phyloP scores from a whole-genome alignment of 306 rosid species.

The Citrullus amarus region DNA sequence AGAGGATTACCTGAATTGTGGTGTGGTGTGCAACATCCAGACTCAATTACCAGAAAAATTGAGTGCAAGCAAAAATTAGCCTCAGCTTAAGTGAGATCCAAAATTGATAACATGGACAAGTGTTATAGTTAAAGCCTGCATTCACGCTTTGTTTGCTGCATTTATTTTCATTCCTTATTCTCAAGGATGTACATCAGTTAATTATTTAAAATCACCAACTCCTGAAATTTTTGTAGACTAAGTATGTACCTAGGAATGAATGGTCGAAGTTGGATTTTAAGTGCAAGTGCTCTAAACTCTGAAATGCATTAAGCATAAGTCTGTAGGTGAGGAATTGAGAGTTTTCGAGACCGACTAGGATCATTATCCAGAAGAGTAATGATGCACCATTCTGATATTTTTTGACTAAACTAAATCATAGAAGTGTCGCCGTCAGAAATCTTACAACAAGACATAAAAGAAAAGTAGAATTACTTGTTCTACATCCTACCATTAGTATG shows the following conservation, averaged over 20 bases:
- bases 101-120: not conserved
- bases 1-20: not conserved
- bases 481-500: not conserved
- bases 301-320: not conserved
- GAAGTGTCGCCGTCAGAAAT: not conserved
- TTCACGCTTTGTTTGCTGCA: not conserved
- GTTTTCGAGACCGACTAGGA: not conserved
- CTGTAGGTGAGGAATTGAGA: not conserved
- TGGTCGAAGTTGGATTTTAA: not conserved
- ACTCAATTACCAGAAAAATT: not conserved
- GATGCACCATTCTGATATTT: not conserved
- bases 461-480: not conserved
- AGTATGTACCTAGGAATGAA: not conserved
- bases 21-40: not conserved
- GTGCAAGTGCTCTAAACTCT: not conserved
- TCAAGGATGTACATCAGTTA: not conserved
- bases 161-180: not conserved
- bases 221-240: not conserved
- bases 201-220: not conserved
- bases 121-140: not conserved
- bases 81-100: not conserved
- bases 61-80: not conserved
- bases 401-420: not conserved
- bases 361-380: not conserved
- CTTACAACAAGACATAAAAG: not conserved